Conservation (phyloP, 306 rosid species). For the Trifolium subterraneum region DNA sequence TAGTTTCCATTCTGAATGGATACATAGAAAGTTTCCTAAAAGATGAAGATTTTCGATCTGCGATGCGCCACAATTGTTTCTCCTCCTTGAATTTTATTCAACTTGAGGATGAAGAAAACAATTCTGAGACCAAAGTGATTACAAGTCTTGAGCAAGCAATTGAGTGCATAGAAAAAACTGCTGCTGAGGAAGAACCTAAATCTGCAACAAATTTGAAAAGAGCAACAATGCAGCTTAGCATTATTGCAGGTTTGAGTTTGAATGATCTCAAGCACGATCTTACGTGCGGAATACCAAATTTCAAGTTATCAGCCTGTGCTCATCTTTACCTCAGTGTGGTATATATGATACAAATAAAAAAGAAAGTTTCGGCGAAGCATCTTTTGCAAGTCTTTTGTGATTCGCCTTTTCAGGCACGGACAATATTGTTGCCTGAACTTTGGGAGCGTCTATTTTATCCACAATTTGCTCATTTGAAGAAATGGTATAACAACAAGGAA, state of each 20-base stretch:
- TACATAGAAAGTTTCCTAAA: constrained; percentile 60
- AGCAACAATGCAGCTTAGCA: constrained; percentile 65
- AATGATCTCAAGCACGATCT: constrained; percentile 58
- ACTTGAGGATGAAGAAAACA: constrained; percentile 45
- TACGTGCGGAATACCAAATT: constrained; percentile 66
- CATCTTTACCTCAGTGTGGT: constrained; percentile 88
- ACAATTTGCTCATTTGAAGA: constrained; percentile 68
- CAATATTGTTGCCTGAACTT: constrained; percentile 66
- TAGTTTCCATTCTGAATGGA: constrained; percentile 76
- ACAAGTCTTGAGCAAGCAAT: constrained; percentile 77
- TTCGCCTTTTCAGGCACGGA: constrained; percentile 73
- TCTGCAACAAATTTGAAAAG: constrained; percentile 58
- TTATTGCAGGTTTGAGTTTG: constrained; percentile 69
- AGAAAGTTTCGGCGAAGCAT: constrained; percentile 72
- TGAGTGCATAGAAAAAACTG: constrained; percentile 64
- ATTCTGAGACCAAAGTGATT: constrained; percentile 55
- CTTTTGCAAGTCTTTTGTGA: constrained; percentile 82
- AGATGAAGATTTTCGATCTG: constrained; percentile 62
- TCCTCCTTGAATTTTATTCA: constrained; percentile 57
- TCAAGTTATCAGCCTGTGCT: constrained; percentile 79
- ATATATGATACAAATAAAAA: constrained; percentile 65
- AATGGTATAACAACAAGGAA: constrained; percentile 63
- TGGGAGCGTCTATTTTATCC: constrained; percentile 81
- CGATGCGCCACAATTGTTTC: constrained; percentile 57
- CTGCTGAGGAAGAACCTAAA: constrained; percentile 52